phyloP scores from a whole-genome alignment of 495 filamentous ascomycete genomes.

The Aspergillus heteromorphus region DNA sequence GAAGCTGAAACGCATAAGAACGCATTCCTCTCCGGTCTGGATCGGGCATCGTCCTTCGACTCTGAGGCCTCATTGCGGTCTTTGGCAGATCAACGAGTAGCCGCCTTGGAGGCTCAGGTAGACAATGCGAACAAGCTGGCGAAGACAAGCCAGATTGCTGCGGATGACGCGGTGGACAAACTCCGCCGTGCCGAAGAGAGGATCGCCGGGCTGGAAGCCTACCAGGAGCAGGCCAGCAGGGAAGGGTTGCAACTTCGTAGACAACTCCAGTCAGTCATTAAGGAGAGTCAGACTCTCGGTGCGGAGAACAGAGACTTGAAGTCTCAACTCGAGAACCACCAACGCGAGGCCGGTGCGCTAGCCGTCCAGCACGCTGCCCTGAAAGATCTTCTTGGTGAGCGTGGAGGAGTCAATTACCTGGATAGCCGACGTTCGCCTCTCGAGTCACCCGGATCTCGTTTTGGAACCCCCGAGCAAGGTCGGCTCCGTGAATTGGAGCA shows the following conservation, averaged over 20 bases:
- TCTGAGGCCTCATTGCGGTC: slow-evolving; percentile 44
- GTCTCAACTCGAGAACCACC: slow-evolving; percentile 70
- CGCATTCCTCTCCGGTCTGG: slow-evolving; percentile 76
- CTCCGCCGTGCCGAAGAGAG: slow-evolving; percentile 89
- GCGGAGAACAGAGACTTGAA: slow-evolving; percentile 73
- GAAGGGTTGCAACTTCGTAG: slow-evolving; percentile 84
- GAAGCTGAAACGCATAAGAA: slow-evolving; percentile 84
- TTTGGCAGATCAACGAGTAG: slow-evolving; percentile 68
- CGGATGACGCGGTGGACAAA: slow-evolving; percentile 83
- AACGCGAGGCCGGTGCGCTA: slow-evolving; percentile 84
- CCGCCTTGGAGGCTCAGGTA: slow-evolving; percentile 72
- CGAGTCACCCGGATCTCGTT: slow-evolving; percentile 67
- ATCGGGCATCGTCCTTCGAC: slow-evolving; percentile 49
- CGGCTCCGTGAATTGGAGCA: slow-evolving; percentile 88
- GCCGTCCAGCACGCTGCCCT: slow-evolving; percentile 86
- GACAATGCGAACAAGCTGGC: slow-evolving; percentile 72
- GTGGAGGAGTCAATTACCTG: slow-evolving; percentile 65
- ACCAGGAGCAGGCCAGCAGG: slow-evolving; percentile 92
- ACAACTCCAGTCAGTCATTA: slow-evolving; percentile 77
- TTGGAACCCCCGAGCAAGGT: slow-evolving; percentile 70
- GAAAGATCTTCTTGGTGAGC: slow-evolving; percentile 85
- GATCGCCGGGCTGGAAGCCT: slow-evolving; percentile 91
- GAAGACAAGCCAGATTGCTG: slow-evolving; percentile 80
- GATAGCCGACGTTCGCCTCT: slow-evolving; percentile 54
- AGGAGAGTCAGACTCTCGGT: slow-evolving; percentile 71